A percentile compares a stretch with the other conserved stretches of the same genome.
phyloP scores from a whole-genome alignment of 1,284 basidiomycete genomes.

The Peniophora sp. region DNA sequence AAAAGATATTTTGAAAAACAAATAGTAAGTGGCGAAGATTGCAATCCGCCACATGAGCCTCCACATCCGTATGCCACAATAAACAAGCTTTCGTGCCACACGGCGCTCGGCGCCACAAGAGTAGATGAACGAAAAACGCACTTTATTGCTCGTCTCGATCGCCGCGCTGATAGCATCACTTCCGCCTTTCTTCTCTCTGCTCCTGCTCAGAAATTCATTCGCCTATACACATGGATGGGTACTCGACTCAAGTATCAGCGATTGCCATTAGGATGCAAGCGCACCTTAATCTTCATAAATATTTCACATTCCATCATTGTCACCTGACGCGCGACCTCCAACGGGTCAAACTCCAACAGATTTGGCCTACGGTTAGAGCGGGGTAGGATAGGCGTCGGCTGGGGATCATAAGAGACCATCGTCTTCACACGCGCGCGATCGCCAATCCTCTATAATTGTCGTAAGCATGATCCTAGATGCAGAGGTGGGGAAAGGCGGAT shows the following conservation, averaged over 20 bases:
- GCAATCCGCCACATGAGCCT: too few species aligned
- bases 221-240: too few species aligned
- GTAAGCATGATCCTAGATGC: too few species aligned
- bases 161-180: slow-evolving; percentile 83
- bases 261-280: slow-evolving; percentile 78
- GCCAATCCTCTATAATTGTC: slow-evolving; percentile 52
- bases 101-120: too few species aligned
- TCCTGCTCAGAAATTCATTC: too few species aligned
- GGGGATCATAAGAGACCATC: slow-evolving; percentile 29
- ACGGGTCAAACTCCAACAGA: slow-evolving; percentile 80
- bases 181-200: slow-evolving; percentile 52
- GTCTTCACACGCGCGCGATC: slow-evolving; percentile 49
- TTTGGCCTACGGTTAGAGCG: slow-evolving; percentile 73
- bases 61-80: too few species aligned
- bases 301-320: slow-evolving; percentile 88
- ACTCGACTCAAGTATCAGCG: slow-evolving; percentile 46
- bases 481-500: slow-evolving; percentile 6
- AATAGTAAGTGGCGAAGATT: too few species aligned
- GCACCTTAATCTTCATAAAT: slow-evolving; percentile 85
- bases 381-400: slow-evolving; percentile 75
- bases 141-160: slow-evolving; percentile 89
- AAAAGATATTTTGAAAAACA: too few species aligned
- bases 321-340: slow-evolving; percentile 91
- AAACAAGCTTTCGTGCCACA: too few species aligned
- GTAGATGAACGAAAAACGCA: slow-evolving; percentile 25